Evolutionary conservation across 345 rosid genomes (phyloP).

Genomic region (Eucalyptus microcorys): DNA sequence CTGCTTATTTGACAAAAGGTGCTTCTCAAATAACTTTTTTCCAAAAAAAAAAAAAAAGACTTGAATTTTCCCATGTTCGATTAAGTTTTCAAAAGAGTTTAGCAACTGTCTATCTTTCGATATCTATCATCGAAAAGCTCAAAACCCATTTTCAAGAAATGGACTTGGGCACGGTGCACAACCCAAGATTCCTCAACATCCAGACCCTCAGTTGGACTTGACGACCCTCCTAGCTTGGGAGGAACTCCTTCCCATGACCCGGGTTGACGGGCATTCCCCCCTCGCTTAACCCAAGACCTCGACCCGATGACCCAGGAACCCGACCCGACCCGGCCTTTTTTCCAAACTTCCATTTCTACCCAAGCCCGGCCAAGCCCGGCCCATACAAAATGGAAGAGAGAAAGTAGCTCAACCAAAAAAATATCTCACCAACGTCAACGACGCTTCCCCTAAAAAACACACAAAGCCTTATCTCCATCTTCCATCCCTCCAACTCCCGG

Average conservation of each 20-base stretch:
- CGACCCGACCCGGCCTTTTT: neutral
- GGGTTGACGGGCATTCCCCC: neutral
- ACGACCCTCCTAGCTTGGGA: rapidly evolving
- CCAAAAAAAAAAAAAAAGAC: rapidly evolving
- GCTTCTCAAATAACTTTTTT: neutral
- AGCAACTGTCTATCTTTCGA: rapidly evolving
- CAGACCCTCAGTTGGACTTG: rapidly evolving
- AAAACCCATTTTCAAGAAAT: neutral
- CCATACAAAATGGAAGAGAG: neutral
- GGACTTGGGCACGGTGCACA: neutral
- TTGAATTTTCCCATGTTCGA: neutral
- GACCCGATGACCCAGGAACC: neutral
- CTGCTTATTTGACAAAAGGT: neutral
- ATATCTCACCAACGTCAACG: neutral
- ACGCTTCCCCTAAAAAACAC: neutral
- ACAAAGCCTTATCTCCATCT: neutral
- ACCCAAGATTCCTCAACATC: neutral
- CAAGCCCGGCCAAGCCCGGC: neutral
- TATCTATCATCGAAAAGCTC: neutral
- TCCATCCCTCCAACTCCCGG: neutral
- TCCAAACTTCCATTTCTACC: neutral
- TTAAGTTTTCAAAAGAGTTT: neutral
- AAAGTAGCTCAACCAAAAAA: neutral
- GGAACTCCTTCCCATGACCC: neutral
- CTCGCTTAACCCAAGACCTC: neutral